Conservation (phyloP, 495 filamentous ascomycete species). For the Penicillium ochrochloron region DNA sequence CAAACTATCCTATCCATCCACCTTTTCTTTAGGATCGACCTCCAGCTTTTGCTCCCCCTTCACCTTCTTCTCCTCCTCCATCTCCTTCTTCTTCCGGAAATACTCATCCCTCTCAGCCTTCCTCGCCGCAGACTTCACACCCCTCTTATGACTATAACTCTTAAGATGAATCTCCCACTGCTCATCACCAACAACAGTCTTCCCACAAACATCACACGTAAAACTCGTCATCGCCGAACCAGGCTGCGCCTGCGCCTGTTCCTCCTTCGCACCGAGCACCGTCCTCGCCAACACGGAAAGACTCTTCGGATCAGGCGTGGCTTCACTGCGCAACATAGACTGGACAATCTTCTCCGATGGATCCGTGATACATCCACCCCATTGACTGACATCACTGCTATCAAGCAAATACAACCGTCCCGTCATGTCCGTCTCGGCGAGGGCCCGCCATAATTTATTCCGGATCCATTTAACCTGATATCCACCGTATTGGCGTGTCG, state of each 20-base stretch:
- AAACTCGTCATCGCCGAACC: slow-evolving; percentile 41
- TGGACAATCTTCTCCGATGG: slow-evolving; percentile 65
- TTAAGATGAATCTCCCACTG: slow-evolving; percentile 78
- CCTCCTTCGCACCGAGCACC: slow-evolving; percentile 58
- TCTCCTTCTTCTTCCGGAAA: slow-evolving; percentile 24
- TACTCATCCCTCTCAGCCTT: slow-evolving; percentile 40
- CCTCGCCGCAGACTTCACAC: slow-evolving; percentile 40
- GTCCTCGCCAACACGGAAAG: slow-evolving; percentile 63
- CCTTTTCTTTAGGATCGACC: slow-evolving; percentile 1
- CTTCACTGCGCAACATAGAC: slow-evolving; percentile 58
- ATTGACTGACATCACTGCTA: slow-evolving; percentile 63
- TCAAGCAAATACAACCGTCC: slow-evolving; percentile 74
- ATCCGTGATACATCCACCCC: slow-evolving; percentile 60
- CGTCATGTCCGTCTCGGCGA: slow-evolving; percentile 55
- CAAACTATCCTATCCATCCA: neutral
- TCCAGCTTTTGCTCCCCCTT: slow-evolving; percentile 13
- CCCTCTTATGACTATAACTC: slow-evolving; percentile 63
- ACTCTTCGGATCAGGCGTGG: slow-evolving; percentile 62
- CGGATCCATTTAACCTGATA: slow-evolving; percentile 86
- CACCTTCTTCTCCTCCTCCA: no score
- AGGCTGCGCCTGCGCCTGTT: slow-evolving; percentile 48
- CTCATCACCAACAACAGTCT: slow-evolving; percentile 68
- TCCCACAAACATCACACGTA: slow-evolving; percentile 73
- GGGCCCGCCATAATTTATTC: slow-evolving; percentile 71
- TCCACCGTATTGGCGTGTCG: slow-evolving; percentile 85